Percentiles rank a stretch among this genome's conserved stretches.
Conservation (phyloP, 306 rosid species). For the Cicer judaicum region DNA sequence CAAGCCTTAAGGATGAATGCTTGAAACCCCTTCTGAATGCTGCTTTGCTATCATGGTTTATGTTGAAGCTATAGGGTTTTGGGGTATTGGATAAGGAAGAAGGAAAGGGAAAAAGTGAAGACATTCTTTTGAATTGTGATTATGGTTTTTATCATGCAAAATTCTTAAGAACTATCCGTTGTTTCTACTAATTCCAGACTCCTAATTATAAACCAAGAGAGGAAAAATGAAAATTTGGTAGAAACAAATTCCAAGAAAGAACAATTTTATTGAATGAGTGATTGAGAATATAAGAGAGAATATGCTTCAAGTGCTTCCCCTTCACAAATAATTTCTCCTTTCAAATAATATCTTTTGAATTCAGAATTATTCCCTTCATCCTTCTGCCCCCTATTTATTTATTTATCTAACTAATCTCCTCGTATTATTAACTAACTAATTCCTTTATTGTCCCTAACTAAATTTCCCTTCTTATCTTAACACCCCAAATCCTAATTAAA, state of each 20-base stretch:
- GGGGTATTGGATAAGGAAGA: neutral
- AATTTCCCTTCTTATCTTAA: neutral
- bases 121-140: neutral
- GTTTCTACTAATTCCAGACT: neutral
- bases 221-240: constrained; percentile 8
- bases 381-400: neutral
- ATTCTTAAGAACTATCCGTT: neutral
- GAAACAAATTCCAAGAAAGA: constrained; percentile 6
- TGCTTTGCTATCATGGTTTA: constrained; percentile 31
- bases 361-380: neutral
- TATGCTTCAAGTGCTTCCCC: constrained; percentile 3
- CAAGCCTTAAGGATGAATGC: constrained; percentile 39
- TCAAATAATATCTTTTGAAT: constrained; percentile 4
- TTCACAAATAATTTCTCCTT: constrained; percentile 1
- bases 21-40: constrained; percentile 35
- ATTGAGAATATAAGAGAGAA: neutral
- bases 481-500: neutral
- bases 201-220: constrained; percentile 1
- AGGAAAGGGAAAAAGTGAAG: neutral
- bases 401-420: neutral
- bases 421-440: neutral
- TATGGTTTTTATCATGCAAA: constrained; percentile 10
- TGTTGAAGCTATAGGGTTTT: neutral
- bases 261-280: constrained; percentile 8
- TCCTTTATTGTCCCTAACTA: neutral